Evolutionary conservation across 257 asterid genomes (phyloP), one percentile per base, ranked within the genome.

Genomic region (Petunia secreta): DNA sequence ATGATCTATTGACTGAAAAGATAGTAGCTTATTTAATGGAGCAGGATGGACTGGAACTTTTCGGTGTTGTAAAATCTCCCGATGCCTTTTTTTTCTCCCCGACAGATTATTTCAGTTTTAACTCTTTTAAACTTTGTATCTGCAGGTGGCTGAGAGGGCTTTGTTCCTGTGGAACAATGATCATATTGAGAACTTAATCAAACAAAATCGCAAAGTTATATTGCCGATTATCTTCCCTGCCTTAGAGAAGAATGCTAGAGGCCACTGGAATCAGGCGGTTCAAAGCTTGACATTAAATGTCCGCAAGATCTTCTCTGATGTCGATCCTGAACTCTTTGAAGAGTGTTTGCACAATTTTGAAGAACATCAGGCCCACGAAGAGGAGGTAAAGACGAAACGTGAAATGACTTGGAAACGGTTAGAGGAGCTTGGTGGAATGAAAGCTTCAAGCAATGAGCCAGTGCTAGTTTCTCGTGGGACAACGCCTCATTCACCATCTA

Each of bases 81-180:
- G 54, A 46, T 59, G 40, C 50, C 39, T 10, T 8, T 77, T 78
- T 60, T 6, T 43, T 1, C 14, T 25, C 25, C 25, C 25, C 25
- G 25, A 25, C 25, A 25, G 25, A 25, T 25, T 38, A 38, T 65
- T 34, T 38, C 38, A 25, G 74, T 14, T 6, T 38, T 44, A 15
- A 39, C 77, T 50, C 53, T 79, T 15, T 65, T 50, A 37, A 79
- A 38, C 38, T 50, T 75, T 77, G 82, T 80, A 64, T 37, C 82
- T 46, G 46, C 88, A 92, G 97, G 97, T 92, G 82, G 97, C 97
- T 38, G 97, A 92, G 89, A 88, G 97, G 88, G 93, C 95, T 41
- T 91, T 92, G 80, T 90, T 92, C 82, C 74, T 92, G 75, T 92
- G 97, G 97, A 92, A 92, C 87, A 90, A 92, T 4, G 91, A 90